phyloP scores from a whole-genome alignment of 345 rosid genomes.

The Nasturtium officinale region DNA sequence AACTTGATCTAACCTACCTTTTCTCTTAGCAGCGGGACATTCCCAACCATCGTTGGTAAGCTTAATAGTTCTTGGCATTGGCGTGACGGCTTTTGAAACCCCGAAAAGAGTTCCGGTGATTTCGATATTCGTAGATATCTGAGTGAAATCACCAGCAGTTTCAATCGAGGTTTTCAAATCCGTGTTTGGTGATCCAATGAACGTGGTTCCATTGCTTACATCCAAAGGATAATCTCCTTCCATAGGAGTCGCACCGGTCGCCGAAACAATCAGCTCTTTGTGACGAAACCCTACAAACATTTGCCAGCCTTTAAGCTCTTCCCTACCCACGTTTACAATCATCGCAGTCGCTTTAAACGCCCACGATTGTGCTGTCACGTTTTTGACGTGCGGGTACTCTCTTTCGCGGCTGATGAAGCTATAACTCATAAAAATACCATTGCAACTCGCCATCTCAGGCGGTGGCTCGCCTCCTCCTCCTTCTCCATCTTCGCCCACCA shows the following conservation, averaged over 20 bases:
- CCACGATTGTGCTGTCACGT: conserved; percentile 86
- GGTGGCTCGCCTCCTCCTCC: conserved; percentile 50
- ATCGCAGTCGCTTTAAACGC: conserved; percentile 66
- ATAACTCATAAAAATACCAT: conserved; percentile 72
- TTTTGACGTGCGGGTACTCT: conserved; percentile 67
- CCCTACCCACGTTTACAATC: conserved; percentile 63
- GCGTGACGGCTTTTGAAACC: conserved; percentile 48
- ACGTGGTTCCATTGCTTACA: conserved; percentile 72
- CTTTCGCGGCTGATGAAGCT: conserved; percentile 58
- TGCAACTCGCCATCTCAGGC: conserved; percentile 58
- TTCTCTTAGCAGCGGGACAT: conserved; percentile 58
- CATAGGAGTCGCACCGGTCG: conserved; percentile 50
- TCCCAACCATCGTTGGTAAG: conserved; percentile 66
- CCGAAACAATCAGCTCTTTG: conserved; percentile 65
- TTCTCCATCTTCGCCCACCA: conserved; percentile 26
- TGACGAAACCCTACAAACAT: conserved; percentile 75
- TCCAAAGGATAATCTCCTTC: conserved; percentile 70
- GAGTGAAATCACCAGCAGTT: conserved; percentile 76
- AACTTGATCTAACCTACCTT: conserved; percentile 59
- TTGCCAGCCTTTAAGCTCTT: conserved; percentile 75
- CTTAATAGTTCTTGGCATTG: conserved; percentile 71
- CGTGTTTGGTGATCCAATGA: conserved; percentile 55
- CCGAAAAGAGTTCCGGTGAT: conserved; percentile 82
- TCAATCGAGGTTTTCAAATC: conserved; percentile 79
- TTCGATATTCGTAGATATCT: conserved; percentile 61